A percentile compares a stretch with the other conserved stretches of the same genome.
Conservation (phyloP, 306 rosid genomes). For the Calophaca sinica region DNA sequence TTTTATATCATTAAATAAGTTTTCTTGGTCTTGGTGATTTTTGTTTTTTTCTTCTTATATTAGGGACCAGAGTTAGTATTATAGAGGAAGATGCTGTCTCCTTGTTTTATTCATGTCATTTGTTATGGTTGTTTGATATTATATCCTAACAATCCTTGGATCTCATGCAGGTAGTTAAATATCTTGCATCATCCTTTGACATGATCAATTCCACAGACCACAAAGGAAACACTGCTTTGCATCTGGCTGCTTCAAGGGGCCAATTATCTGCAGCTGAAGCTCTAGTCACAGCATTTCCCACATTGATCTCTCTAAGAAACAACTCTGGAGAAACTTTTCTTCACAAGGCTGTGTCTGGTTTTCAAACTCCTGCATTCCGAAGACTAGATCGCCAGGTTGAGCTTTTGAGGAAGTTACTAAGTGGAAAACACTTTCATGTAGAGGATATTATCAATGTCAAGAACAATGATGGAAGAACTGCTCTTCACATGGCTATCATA, state of each 20-base stretch:
- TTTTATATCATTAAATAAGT: no score
- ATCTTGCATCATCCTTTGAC: slow-evolving; percentile 67
- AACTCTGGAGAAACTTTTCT: slow-evolving; percentile 84
- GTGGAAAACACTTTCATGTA: slow-evolving; percentile 56
- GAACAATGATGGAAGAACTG: slow-evolving; percentile 79
- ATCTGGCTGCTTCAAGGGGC: slow-evolving; percentile 89
- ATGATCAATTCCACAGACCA: slow-evolving; percentile 72
- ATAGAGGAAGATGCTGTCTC: slow-evolving; percentile 1
- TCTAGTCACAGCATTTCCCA: slow-evolving; percentile 67
- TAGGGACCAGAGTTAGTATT: no score
- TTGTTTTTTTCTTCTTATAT: no score
- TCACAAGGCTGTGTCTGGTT: slow-evolving; percentile 91
- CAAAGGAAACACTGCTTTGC: slow-evolving; percentile 88
- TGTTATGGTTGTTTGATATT: slow-evolving; percentile 26
- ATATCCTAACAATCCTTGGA: not conserved
- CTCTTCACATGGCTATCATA: slow-evolving; percentile 86
- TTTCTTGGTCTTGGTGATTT: no score
- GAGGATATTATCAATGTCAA: slow-evolving; percentile 70
- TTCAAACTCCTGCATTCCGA: slow-evolving; percentile 73
- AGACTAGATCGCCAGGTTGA: slow-evolving; percentile 88
- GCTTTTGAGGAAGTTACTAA: slow-evolving; percentile 69
- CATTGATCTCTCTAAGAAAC: slow-evolving; percentile 62
- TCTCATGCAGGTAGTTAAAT: slow-evolving; percentile 71
- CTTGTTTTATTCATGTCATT: not conserved
- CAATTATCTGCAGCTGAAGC: slow-evolving; percentile 80